These are phyloP conservation scores for Stagonosporopsis cucurbitacearum DNA, from an alignment of 2,329 filamentous ascomycete genomes.

Conservation along the genomic window DNA sequence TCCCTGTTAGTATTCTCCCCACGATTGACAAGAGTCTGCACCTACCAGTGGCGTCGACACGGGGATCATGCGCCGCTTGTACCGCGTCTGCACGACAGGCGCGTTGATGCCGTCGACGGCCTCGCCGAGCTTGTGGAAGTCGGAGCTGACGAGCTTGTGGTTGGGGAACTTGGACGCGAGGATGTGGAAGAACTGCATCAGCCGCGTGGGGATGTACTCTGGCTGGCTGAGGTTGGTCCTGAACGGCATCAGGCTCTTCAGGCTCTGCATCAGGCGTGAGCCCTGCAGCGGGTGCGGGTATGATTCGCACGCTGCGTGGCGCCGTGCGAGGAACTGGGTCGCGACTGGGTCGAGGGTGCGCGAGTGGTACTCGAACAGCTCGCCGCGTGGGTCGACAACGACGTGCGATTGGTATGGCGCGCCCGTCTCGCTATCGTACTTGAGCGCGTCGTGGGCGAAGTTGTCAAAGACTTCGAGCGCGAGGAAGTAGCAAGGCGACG, in stretches of 20 bases:
- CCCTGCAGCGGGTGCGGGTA: conserved; percentile 67
- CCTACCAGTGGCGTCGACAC: conserved; percentile 88
- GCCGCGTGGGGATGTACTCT: conserved; percentile 91
- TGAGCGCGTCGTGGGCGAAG: conserved; percentile 92
- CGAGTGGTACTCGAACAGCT: conserved; percentile 95
- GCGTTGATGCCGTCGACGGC: conserved; percentile 84
- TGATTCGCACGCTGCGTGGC: conserved; percentile 72
- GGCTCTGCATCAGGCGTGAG: conserved; percentile 62
- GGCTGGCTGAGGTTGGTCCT: conserved; percentile 77
- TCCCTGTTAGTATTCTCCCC: conserved; percentile 3
- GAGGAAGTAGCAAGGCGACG: conserved; percentile 94
- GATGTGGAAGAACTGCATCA: conserved; percentile 97
- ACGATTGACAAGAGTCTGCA: conserved; percentile 16
- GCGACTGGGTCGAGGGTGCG: conserved; percentile 81
- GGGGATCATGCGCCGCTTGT: conserved; percentile 82
- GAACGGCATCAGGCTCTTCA: conserved; percentile 72
- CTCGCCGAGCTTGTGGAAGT: conserved; percentile 88
- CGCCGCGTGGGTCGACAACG: conserved; percentile 81
- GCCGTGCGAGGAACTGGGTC: conserved; percentile 81
- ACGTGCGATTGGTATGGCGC: conserved; percentile 87
- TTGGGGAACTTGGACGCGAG: conserved; percentile 86
- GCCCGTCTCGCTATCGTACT: conserved; percentile 84
- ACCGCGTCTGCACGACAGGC: conserved; percentile 95
- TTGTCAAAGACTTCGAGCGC: conserved; percentile 99
- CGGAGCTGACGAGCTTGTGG: conserved; percentile 85